Percentiles rank a stretch among this genome's conserved stretches.
Conservation (phyloP, 805 yeast genomes). For the Wickerhamiella shivajii region DNA sequence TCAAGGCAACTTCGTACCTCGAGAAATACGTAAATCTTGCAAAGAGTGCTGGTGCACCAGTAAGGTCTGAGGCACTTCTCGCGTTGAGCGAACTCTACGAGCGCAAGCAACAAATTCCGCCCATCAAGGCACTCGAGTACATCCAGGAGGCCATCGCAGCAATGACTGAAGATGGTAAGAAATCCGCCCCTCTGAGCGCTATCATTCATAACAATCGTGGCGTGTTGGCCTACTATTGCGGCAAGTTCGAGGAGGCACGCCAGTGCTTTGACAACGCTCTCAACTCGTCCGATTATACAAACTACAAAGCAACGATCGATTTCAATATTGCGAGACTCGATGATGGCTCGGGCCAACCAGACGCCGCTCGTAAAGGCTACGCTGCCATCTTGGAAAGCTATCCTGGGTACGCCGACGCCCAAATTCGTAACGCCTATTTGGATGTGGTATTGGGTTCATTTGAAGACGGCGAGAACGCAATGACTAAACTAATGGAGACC, state of each 20-base stretch:
- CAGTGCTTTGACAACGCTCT: conserved; percentile 39
- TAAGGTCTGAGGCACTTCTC: conserved; percentile 50
- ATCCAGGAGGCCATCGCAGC: conserved; percentile 47
- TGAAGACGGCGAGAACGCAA: conserved; percentile 32
- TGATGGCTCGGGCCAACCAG: conserved; percentile 33
- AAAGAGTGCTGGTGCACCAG: conserved; percentile 38
- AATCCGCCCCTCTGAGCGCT: conserved; percentile 8
- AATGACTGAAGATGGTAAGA: conserved; percentile 22
- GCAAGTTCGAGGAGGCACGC: conserved; percentile 43
- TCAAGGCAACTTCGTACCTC: conserved; percentile 45
- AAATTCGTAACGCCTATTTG: conserved; percentile 52
- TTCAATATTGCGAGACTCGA: conserved; percentile 68
- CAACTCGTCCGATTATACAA: conserved; percentile 11
- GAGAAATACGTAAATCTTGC: conserved; percentile 55
- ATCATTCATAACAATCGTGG: conserved; percentile 68
- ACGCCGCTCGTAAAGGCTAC: conserved; percentile 34
- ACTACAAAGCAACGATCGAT: conserved; percentile 29
- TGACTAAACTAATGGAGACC: conserved; percentile 38
- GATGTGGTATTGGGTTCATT: conserved; percentile 33
- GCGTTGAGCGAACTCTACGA: conserved; percentile 61
- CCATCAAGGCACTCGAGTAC: conserved; percentile 47
- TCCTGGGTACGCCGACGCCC: conserved; percentile 65
- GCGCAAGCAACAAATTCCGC: conserved; percentile 31
- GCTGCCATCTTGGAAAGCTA: conserved; percentile 38
- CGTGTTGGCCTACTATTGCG: conserved; percentile 57